Base-by-base conservation (phyloP, 768 basidiomycete species). In the Mycena albidolilacea region DNA sequence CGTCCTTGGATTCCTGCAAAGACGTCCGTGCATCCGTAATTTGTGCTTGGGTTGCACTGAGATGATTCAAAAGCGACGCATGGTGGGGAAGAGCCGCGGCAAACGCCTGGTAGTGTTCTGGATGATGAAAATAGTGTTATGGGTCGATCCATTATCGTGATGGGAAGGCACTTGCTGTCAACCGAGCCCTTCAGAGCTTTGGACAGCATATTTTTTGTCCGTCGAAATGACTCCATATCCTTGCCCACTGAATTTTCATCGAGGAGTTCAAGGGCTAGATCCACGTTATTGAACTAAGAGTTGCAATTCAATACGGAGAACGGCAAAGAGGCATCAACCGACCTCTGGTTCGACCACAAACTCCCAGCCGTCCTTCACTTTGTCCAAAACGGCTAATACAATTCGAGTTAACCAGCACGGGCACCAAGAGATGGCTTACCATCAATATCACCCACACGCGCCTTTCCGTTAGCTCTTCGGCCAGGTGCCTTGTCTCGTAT, bases 31-130 rank as follows among this genome's bases (percentile, higher is more conserved):
- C 90, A 46, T 90, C 89, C 23, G 87, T 85, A 46, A 97, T 89
- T 77, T 98, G 93, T 0, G 85, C 82, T 81, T 97, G 97, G 5
- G 94, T 90, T 43, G 89, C 87, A 15, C 85, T 85, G 5, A 99
- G 87, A 69, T 95, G 92, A 58, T 83, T 88, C 50, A 97, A 77
- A 14, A 98, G 86, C 3, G 91, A 88, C 2, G 95, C 90, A 80
- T 99, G 98, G 75, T 96, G 95, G 0, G 97, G 96, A 30, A 99
- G 85, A 0, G 97, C 93, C n/a, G 96, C 92, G 54, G 96, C 96
- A 81, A 98, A 99, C 3, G 97, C 92, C 82, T 97, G 93, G 80
- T 97, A 98, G 78, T 98, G 93, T 77, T 93, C 94, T 95, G 37
- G 8, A 37, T 37, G 48, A 50, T n/a, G 37, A 75, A 73, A 68